Evolutionary conservation across 1,139 yeast genomes (phyloP).

Genomic region (Taiozyma onychis): DNA sequence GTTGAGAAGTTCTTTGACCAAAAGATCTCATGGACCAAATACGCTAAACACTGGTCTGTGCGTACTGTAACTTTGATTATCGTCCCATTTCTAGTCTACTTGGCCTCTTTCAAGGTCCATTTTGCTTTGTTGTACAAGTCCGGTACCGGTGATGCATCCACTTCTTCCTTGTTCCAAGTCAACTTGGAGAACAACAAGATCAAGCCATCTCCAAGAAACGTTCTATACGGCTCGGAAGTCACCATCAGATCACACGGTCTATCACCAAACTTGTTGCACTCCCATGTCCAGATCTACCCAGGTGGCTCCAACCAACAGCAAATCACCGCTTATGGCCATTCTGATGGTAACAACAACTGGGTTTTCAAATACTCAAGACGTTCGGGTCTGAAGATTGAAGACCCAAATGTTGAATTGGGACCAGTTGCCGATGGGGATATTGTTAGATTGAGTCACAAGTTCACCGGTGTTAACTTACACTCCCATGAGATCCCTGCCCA

Average conservation of each 20-base stretch:
- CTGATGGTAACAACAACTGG: slow-evolving; percentile 67
- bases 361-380: slow-evolving; percentile 43
- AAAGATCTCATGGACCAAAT: slow-evolving; percentile 34
- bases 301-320: slow-evolving; percentile 73
- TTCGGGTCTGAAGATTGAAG: slow-evolving; percentile 25
- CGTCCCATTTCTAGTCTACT: slow-evolving; percentile 68
- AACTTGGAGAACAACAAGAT: slow-evolving; percentile 53
- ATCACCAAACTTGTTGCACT: slow-evolving; percentile 64
- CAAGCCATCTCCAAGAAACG: slow-evolving; percentile 45
- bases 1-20: slow-evolving; percentile 52
- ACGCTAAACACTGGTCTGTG: slow-evolving; percentile 63
- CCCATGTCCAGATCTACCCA: slow-evolving; percentile 65
- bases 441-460: slow-evolving; percentile 50
- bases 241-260: slow-evolving; percentile 71
- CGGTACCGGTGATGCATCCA: slow-evolving; percentile 75
- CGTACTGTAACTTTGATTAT: slow-evolving; percentile 64
- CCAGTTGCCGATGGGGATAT: slow-evolving; percentile 45
- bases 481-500: slow-evolving; percentile 56
- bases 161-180: slow-evolving; percentile 66
- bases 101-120: slow-evolving; percentile 73
- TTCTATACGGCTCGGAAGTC: slow-evolving; percentile 55
- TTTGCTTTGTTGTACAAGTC: slow-evolving; percentile 67
- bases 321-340: slow-evolving; percentile 69
- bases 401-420: slow-evolving; percentile 26
- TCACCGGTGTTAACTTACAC: slow-evolving; percentile 51